Conservation (phyloP, 1,284 basidiomycete species). For the Melampsora larici-populina region DNA sequence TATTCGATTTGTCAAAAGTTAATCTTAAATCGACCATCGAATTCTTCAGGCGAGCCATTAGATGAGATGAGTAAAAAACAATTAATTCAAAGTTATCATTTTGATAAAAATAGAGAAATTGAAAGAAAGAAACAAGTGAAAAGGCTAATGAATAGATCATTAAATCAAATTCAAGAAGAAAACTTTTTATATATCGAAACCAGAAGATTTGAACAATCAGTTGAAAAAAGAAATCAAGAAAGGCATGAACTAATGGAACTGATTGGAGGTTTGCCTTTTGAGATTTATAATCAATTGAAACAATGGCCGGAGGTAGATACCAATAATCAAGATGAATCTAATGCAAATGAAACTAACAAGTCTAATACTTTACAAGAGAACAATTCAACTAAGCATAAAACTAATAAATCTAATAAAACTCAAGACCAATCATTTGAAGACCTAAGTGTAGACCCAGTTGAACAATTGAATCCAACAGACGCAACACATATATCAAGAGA, state of each 20-base stretch:
- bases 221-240: conserved; percentile 80
- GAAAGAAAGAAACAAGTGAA: conserved; percentile 78
- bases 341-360: background rate
- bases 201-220: conserved; percentile 88
- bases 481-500: background rate
- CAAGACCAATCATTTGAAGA: background rate
- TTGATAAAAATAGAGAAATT: conserved; percentile 54
- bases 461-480: background rate
- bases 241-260: conserved; percentile 83
- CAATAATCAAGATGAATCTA: background rate
- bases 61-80: conserved; percentile 31
- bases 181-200: conserved; percentile 92
- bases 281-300: conserved; percentile 35
- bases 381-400: background rate
- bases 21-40: conserved; percentile 72
- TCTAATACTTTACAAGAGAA: background rate
- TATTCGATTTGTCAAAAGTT: conserved; percentile 87
- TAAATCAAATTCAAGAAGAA: conserved; percentile 88
- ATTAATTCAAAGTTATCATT: conserved; percentile 29
- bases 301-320: conserved; percentile 24
- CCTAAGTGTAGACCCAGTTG: background rate
- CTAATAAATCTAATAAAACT: background rate
- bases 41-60: conserved; percentile 58
- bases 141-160: conserved; percentile 78
- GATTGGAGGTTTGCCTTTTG: conserved; percentile 56